phyloP scores from a whole-genome alignment of 2,329 filamentous ascomycete species.

The Cladorrhinum sp. region DNA sequence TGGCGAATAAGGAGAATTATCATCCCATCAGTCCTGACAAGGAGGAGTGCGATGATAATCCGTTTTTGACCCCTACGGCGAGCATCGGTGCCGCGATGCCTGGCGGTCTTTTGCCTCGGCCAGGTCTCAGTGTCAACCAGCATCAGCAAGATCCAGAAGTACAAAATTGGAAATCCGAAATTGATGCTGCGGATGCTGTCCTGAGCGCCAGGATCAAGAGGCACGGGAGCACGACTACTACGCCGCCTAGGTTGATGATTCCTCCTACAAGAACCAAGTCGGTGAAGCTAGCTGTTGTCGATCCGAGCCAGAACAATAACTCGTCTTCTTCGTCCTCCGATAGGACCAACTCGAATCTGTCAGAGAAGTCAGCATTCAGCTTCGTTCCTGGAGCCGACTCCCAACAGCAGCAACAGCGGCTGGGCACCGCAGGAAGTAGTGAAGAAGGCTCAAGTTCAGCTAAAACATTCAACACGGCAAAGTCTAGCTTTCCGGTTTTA shows the following conservation, averaged over 20 bases:
- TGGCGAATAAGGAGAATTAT: background rate
- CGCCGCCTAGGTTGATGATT: constrained; percentile 9
- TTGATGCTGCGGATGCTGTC: constrained; percentile 53
- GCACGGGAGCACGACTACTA: constrained; percentile 26
- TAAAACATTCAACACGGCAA: constrained; percentile 44
- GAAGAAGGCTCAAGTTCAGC: constrained; percentile 30
- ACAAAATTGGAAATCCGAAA: constrained; percentile 56
- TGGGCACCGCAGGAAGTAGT: constrained; percentile 25
- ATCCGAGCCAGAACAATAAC: too few species aligned
- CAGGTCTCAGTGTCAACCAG: too few species aligned
- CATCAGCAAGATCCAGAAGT: constrained; percentile 50
- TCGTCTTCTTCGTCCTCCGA: constrained; percentile 6
- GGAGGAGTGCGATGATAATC: constrained; percentile 37
- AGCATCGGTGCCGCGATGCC: constrained; percentile 22
- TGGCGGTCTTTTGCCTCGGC: constrained; percentile 21
- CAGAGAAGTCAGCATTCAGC: constrained; percentile 49
- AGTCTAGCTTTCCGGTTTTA: constrained; percentile 49
- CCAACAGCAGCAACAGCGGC: background rate
- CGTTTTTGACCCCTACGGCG: constrained; percentile 47
- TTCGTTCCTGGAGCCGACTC: constrained; percentile 16
- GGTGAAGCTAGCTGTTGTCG: background rate
- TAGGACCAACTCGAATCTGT: constrained; percentile 55
- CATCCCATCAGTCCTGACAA: constrained; percentile 23
- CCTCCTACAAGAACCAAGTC: constrained; percentile 5
- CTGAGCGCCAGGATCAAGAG: constrained; percentile 44